Evolutionary conservation across 2,329 filamentous ascomycete genomes (phyloP).

Genomic region (Colletotrichum endophyticum): DNA sequence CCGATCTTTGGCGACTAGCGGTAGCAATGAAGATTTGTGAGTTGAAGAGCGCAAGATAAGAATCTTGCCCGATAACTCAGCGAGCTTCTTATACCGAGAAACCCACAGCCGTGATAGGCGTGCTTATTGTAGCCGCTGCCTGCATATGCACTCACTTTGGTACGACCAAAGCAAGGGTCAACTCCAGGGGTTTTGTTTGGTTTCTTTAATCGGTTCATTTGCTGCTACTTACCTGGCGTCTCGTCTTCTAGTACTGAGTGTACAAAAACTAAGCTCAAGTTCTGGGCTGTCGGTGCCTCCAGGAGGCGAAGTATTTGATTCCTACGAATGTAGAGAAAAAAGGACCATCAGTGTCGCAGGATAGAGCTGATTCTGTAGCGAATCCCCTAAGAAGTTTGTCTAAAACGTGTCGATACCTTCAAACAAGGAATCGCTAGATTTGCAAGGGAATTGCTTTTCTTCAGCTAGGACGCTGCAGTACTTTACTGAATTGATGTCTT

Average conservation of each 20-base stretch:
- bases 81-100: not conserved
- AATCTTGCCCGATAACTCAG: not conserved
- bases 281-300: too few species aligned
- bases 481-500: not conserved
- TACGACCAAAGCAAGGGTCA: not conserved
- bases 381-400: not conserved
- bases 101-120: rapidly evolving
- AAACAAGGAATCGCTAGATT: not conserved
- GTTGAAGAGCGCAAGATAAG: not conserved
- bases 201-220: too few species aligned
- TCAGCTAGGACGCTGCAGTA: not conserved
- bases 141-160: not conserved
- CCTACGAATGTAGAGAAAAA: not conserved
- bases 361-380: not conserved
- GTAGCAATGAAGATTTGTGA: not conserved
- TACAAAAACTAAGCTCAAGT: too few species aligned
- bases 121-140: not conserved
- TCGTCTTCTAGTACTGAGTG: too few species aligned
- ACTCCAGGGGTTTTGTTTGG: too few species aligned
- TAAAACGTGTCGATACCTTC: not conserved
- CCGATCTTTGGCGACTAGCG: not conserved
- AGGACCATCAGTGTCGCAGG: not conserved
- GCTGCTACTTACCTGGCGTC: too few species aligned
- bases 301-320: not conserved
- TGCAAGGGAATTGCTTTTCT: not conserved